Evolutionary conservation across 352 stramenopile genomes (phyloP).

Genomic region (Pythium dissimile): DNA sequence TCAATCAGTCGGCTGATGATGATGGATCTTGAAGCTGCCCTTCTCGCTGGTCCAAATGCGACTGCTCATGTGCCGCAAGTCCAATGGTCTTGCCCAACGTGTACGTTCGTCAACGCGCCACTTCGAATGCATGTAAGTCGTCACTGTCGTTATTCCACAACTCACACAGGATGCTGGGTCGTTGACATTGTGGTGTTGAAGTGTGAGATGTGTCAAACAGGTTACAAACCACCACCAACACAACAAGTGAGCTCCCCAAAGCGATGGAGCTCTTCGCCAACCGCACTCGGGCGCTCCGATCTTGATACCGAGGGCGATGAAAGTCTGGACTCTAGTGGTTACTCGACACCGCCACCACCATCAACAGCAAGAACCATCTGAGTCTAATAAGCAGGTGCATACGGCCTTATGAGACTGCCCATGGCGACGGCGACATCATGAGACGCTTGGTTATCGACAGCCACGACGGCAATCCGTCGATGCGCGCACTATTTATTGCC

Average conservation of each 20-base stretch:
- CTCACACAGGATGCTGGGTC: background rate
- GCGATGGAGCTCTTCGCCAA: conserved; percentile 20
- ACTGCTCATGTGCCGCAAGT: conserved; percentile 37
- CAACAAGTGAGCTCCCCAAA: conserved; percentile 9
- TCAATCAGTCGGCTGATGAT: conserved; percentile 47
- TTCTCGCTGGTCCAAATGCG: conserved; percentile 35
- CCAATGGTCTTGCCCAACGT: conserved; percentile 55
- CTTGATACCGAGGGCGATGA: conserved; percentile 11
- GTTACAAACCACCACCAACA: conserved; percentile 8
- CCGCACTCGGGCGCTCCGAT: conserved; percentile 1
- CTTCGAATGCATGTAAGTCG: conserved; percentile 54
- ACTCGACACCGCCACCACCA: background rate
- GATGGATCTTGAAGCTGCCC: conserved; percentile 51
- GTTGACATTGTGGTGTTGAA: conserved; percentile 4
- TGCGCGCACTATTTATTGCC: conserved; percentile 1
- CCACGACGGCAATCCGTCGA: background rate
- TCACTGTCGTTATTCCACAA: background rate
- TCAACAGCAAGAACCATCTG: background rate
- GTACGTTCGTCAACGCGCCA: conserved; percentile 63
- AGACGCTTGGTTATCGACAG: too few species aligned
- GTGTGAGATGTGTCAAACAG: conserved; percentile 30
- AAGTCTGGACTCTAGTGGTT: conserved; percentile 6
- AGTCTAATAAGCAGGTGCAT: background rate
- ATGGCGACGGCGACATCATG: too few species aligned
- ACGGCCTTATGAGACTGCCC: too few species aligned